phyloP scores from a whole-genome alignment of 768 basidiomycete genomes.

The Asterophora lycoperdoides region DNA sequence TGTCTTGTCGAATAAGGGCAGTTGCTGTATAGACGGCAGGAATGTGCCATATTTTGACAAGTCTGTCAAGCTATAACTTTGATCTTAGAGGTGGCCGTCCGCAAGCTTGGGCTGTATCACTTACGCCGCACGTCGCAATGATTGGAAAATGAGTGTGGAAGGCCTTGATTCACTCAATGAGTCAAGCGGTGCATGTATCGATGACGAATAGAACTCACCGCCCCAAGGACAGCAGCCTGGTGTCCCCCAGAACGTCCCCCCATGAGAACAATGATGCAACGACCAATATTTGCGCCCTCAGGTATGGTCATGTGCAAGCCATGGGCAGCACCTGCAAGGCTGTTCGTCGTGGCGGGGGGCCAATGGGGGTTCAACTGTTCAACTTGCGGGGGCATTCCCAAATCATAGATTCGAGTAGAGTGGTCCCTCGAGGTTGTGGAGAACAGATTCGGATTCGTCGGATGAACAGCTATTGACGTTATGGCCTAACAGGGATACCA shows the following conservation, averaged over 20 bases:
- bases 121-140: conserved; percentile 75
- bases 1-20: conserved; percentile 56
- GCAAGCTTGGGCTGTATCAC: conserved; percentile 18
- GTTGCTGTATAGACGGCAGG: conserved; percentile 32
- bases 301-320: conserved; percentile 56
- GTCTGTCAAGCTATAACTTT: conserved; percentile 56
- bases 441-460: conserved; percentile 50
- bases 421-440: conserved; percentile 73
- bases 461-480: conserved; percentile 66
- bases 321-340: conserved; percentile 63
- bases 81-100: background rate
- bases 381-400: conserved; percentile 34
- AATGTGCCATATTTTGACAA: conserved; percentile 72
- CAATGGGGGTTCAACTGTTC: conserved; percentile 52
- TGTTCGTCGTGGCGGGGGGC: conserved; percentile 46
- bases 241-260: conserved; percentile 76
- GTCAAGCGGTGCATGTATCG: conserved; percentile 3
- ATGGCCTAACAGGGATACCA: conserved; percentile 38
- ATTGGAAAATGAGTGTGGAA: conserved; percentile 64
- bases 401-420: conserved; percentile 66
- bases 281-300: conserved; percentile 60
- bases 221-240: conserved; percentile 60
- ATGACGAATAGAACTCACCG: conserved; percentile 38
- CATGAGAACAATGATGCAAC: conserved; percentile 60
- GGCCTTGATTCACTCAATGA: conserved; percentile 35